A percentile compares a stretch with the other conserved stretches of the same genome.
Conservation (phyloP, 2,329 filamentous ascomycete species). For the Cladosporium sp. region DNA sequence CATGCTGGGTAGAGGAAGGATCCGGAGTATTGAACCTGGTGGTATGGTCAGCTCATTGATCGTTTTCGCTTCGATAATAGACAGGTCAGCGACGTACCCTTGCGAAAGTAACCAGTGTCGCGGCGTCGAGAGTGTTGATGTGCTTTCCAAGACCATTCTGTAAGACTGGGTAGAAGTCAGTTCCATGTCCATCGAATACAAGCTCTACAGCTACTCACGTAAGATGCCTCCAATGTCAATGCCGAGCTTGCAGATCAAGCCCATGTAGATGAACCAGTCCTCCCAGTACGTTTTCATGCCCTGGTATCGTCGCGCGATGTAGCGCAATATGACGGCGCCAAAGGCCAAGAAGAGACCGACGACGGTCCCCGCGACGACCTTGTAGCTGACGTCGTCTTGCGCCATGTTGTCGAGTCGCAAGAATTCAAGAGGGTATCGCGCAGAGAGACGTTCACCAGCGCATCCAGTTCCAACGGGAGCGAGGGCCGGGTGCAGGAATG, state of each 20-base stretch:
- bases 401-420: neutral
- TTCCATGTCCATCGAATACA: neutral
- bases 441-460: too few relatives aligned
- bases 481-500: constrained; percentile 10
- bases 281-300: constrained; percentile 13
- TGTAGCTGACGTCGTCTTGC: constrained; percentile 4
- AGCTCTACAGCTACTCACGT: neutral
- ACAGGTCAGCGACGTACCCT: neutral
- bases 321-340: constrained; percentile 9
- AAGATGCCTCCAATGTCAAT: constrained; percentile 14
- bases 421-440: too few relatives aligned
- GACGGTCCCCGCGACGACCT: constrained; percentile 12
- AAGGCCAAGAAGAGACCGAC: constrained; percentile 13
- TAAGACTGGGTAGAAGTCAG: constrained; percentile 8
- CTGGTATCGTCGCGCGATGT: constrained; percentile 12
- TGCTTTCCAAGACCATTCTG: constrained; percentile 13
- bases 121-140: neutral
- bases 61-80: neutral
- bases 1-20: constrained; percentile 15
- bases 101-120: constrained; percentile 8
- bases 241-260: constrained; percentile 13
- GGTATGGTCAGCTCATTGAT: neutral
- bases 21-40: constrained; percentile 14
- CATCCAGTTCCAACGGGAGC: too few relatives aligned
- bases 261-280: constrained; percentile 15